Conservation (phyloP, 306 rosid species). For the Amphicarpaea edgeworthii region DNA sequence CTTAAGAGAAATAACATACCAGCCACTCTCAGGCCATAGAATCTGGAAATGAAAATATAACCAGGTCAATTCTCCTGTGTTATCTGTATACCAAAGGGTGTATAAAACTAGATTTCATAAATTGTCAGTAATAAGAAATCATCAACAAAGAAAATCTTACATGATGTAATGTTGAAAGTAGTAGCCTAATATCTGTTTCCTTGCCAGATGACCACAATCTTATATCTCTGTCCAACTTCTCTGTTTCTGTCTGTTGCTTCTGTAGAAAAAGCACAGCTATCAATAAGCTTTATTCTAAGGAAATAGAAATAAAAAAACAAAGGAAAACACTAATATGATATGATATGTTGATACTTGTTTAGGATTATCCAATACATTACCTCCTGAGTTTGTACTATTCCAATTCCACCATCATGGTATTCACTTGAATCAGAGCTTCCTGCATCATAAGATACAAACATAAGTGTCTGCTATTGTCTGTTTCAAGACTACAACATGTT, state of each 20-base stretch:
- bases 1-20: conserved; percentile 69
- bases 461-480: conserved; percentile 30
- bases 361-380: conserved; percentile 52
- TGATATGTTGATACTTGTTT: not conserved
- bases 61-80: conserved; percentile 31
- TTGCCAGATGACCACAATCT: conserved; percentile 89
- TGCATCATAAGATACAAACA: conserved; percentile 48
- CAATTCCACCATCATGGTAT: conserved; percentile 48
- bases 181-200: conserved; percentile 77
- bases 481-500: conserved; percentile 19
- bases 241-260: conserved; percentile 59
- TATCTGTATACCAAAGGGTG: not conserved
- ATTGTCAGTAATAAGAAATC: not conserved
- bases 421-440: conserved; percentile 57
- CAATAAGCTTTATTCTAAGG: conserved; percentile 16
- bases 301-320: conserved; percentile 11
- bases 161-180: conserved; percentile 82
- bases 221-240: conserved; percentile 70
- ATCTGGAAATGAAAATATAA: conserved; percentile 59
- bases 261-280: conserved; percentile 33
- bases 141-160: conserved; percentile 52
- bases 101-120: conserved; percentile 2
- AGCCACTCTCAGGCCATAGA: conserved; percentile 77
- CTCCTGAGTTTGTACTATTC: conserved; percentile 58
- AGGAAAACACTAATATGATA: conserved; percentile 12